phyloP scores from a whole-genome alignment of 2,329 filamentous ascomycete genomes.

The Ophiostoma novo-ulmi region DNA sequence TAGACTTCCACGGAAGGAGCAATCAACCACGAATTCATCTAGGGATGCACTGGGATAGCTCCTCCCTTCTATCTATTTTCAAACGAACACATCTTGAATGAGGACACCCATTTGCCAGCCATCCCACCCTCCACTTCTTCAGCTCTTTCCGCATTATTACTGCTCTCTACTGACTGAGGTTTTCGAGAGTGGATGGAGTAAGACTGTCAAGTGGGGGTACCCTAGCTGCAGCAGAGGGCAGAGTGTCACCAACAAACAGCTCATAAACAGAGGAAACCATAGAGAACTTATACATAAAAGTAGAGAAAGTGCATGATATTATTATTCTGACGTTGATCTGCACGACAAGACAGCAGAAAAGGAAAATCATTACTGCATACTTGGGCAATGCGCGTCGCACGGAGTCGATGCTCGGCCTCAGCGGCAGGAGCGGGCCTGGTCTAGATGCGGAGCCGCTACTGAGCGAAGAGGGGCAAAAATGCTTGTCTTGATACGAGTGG shows the following conservation, averaged over 20 bases:
- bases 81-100: background rate
- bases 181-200: background rate
- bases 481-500: conserved; percentile 10
- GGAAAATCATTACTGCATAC: background rate
- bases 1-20: background rate
- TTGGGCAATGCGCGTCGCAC: too few relatives aligned
- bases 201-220: background rate
- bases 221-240: background rate
- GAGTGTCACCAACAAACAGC: background rate
- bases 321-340: background rate
- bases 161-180: background rate
- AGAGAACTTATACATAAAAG: background rate
- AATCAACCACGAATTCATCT: background rate
- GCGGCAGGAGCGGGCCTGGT: conserved; percentile 1
- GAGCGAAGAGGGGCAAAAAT: conserved; percentile 11
- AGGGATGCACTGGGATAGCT: background rate
- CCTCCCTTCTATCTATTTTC: background rate
- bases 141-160: background rate
- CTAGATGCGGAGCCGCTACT: conserved; percentile 11
- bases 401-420: background rate
- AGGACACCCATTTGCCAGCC: background rate
- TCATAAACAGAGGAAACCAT: background rate
- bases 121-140: background rate
- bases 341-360: background rate
- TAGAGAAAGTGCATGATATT: background rate